phyloP scores from a whole-genome alignment of 352 stramenopile genomes.

The Phytopythium vexans region DNA sequence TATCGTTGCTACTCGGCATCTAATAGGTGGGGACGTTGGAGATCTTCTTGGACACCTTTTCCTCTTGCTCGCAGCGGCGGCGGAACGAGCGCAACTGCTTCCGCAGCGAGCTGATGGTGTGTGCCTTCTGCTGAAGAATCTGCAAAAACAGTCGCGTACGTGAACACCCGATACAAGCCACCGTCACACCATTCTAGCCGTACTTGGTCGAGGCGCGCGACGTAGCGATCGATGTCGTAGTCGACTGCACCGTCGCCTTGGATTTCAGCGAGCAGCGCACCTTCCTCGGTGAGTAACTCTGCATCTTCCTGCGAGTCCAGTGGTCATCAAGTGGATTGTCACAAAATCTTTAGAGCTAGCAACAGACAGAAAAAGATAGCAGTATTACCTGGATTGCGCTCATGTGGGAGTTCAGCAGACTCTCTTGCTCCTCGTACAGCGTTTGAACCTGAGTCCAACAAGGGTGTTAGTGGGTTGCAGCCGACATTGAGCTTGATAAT shows the following conservation, averaged over 20 bases:
- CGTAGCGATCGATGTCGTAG: conserved; percentile 95
- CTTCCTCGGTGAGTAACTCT: conserved; percentile 96
- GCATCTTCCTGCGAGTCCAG: conserved; percentile 88
- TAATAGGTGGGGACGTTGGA: conserved; percentile 15
- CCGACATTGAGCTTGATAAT: neutral
- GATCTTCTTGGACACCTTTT: conserved; percentile 59
- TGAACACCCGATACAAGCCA: neutral
- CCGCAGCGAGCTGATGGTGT: conserved; percentile 83
- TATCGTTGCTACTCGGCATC: neutral
- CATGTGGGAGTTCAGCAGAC: conserved; percentile 96
- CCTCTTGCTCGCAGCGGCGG: conserved; percentile 78
- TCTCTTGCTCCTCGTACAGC: conserved; percentile 96
- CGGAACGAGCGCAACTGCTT: conserved; percentile 84
- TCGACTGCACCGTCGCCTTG: conserved; percentile 87
- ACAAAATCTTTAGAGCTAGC: too few species aligned
- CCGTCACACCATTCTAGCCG: neutral
- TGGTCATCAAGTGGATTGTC: neutral
- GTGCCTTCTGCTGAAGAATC: conserved; percentile 92
- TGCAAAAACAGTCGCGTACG: conserved; percentile 9
- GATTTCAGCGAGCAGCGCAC: conserved; percentile 79
- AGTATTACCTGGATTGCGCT: conserved; percentile 86
- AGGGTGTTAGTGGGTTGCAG: neutral
- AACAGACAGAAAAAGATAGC: too few species aligned
- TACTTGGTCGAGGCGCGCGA: conserved; percentile 86
- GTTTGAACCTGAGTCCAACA: conserved; percentile 64